Percentiles rank a stretch among this genome's conserved stretches.
Evolutionary conservation across 768 basidiomycete species (phyloP).

Genomic region (Mycena olivaceomarginata): DNA sequence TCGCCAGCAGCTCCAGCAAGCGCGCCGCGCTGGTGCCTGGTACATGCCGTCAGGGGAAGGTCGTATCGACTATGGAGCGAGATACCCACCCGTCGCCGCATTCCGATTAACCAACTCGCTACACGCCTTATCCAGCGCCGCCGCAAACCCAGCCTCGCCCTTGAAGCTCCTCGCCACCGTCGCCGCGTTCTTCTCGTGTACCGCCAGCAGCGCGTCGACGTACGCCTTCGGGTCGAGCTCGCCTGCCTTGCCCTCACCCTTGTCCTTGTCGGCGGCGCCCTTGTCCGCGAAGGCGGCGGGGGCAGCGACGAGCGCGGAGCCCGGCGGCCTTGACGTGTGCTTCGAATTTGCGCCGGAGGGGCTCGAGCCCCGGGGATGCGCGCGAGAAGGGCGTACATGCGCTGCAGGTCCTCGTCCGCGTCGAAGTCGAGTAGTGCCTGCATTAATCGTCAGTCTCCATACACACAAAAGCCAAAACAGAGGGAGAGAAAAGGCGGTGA

Average conservation of each 20-base stretch:
- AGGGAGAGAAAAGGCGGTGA: too few relatives aligned
- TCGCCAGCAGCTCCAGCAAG: too few relatives aligned
- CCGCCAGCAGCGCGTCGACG: conserved; percentile 92
- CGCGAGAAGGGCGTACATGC: conserved; percentile 95
- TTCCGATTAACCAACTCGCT: conserved; percentile 90
- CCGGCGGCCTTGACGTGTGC: conserved; percentile 96
- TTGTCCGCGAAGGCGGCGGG: conserved; percentile 47
- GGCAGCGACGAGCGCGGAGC: conserved; percentile 70
- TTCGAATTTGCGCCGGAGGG: conserved; percentile 93
- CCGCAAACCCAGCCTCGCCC: conserved; percentile 68
- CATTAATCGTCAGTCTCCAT: too few relatives aligned
- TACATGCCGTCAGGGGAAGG: too few relatives aligned
- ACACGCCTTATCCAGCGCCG: conserved; percentile 91
- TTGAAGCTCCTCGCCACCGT: conserved; percentile 92
- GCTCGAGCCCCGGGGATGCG: conserved; percentile 86
- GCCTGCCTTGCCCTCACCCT: conserved; percentile 60
- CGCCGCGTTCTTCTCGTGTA: conserved; percentile 93
- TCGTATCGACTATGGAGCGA: too few relatives aligned
- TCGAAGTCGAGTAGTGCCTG: too few relatives aligned
- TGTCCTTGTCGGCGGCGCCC: conserved; percentile 60
- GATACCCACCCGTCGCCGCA: conserved; percentile 84
- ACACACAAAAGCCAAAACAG: too few relatives aligned
- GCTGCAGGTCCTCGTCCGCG: conserved; percentile 53
- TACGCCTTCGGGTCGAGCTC: conserved; percentile 92
- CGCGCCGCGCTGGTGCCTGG: too few relatives aligned